Evolutionary conservation across 2,329 filamentous ascomycete genomes (phyloP).

Genomic region (Alternaria gansuensis): DNA sequence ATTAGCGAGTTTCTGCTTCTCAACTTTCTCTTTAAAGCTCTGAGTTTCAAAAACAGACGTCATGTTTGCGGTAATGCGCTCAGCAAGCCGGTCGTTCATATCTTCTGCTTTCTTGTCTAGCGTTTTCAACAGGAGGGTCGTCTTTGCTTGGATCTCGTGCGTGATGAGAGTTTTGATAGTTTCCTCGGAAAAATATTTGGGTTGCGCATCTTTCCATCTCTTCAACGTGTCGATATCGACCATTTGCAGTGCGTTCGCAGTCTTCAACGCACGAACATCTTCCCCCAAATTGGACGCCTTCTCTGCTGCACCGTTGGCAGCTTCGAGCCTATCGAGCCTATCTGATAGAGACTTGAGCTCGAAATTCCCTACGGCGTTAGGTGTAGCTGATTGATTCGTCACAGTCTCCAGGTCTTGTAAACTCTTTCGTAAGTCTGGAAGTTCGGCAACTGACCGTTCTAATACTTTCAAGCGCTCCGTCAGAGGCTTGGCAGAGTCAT

Average conservation of each 20-base stretch:
- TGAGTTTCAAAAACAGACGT: not conserved
- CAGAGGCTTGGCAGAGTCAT: not conserved
- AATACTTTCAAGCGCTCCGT: not conserved
- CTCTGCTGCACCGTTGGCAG: not conserved
- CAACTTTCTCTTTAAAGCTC: conserved; percentile 1
- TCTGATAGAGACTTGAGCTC: not conserved
- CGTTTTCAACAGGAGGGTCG: not conserved
- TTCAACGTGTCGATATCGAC: not conserved
- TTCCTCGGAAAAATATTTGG: not conserved
- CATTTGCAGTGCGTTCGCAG: not conserved
- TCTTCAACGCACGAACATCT: not conserved
- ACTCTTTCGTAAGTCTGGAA: not conserved
- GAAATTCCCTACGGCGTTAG: not conserved
- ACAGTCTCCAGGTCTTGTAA: not conserved
- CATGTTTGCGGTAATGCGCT: not conserved
- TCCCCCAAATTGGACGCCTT: not conserved
- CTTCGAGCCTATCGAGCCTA: conserved; percentile 5
- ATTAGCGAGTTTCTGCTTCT: not conserved
- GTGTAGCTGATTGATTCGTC: not conserved
- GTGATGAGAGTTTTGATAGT: not conserved
- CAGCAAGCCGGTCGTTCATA: not conserved
- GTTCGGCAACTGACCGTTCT: not conserved
- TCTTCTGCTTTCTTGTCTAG: not conserved
- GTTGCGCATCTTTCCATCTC: conserved; percentile 8
- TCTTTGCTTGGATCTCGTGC: not conserved